Percentiles rank a stretch among this genome's conserved stretches.
Evolutionary conservation across 2,329 filamentous ascomycete genomes (phyloP).

Genomic region (Blastomyces gilchristii): DNA sequence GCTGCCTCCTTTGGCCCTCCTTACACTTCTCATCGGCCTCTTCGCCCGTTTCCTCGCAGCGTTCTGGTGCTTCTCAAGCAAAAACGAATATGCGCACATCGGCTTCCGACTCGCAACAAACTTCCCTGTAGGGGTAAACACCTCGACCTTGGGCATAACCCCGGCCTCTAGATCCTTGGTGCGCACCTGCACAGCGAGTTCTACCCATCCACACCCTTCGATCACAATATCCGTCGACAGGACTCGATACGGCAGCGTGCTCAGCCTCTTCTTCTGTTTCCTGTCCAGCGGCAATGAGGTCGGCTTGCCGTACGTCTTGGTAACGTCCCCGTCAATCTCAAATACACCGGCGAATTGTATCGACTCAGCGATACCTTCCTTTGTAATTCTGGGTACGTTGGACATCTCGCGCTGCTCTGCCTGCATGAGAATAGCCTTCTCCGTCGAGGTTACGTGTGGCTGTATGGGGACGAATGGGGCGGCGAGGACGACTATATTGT

Average conservation of each 20-base stretch:
- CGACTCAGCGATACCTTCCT: slow-evolving; percentile 46
- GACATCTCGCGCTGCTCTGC: slow-evolving; percentile 49
- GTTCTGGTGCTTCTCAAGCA: slow-evolving; percentile 20
- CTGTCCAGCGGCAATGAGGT: slow-evolving; percentile 27
- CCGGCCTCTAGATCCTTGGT: slow-evolving; percentile 32
- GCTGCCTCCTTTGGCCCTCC: not conserved
- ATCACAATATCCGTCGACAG: slow-evolving; percentile 75
- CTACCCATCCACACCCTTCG: slow-evolving; percentile 88
- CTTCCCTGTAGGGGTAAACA: slow-evolving; percentile 68
- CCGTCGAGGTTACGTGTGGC: slow-evolving; percentile 65
- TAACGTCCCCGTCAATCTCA: slow-evolving; percentile 70
- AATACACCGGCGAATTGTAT: slow-evolving; percentile 66
- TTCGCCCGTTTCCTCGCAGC: slow-evolving; percentile 24
- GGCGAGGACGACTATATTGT: slow-evolving; percentile 53
- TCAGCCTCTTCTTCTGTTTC: slow-evolving; percentile 53
- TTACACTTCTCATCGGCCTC: slow-evolving; percentile 13
- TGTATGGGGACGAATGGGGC: slow-evolving; percentile 76
- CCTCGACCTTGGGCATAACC: slow-evolving; percentile 63
- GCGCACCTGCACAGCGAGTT: slow-evolving; percentile 73
- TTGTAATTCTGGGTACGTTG: slow-evolving; percentile 51
- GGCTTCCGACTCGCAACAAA: slow-evolving; percentile 14
- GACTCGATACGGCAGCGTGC: slow-evolving; percentile 62
- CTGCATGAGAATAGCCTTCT: slow-evolving; percentile 69
- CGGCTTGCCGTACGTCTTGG: slow-evolving; percentile 63
- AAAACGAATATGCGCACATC: slow-evolving; percentile 10